Evolutionary conservation across 2,329 filamentous ascomycete genomes (phyloP), one percentile per base, ranked within the genome.

Genomic region (Penicillium sp.): DNA sequence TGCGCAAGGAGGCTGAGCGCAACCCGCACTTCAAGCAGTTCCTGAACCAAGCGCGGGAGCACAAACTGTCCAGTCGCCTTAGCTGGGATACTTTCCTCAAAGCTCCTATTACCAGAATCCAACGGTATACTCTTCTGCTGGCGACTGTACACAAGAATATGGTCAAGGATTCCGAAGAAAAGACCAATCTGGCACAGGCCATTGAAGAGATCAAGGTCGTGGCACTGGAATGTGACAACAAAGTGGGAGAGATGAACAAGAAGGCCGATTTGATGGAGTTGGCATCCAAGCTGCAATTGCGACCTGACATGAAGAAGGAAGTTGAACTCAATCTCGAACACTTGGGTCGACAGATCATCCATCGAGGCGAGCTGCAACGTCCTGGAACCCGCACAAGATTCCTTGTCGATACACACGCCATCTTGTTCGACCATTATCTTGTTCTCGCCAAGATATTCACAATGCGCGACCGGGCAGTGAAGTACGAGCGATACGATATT

Each of bases 21-120:
- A 99, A 99, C 65, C 80, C 94, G 34, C 79, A 93, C 21, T 99
- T 99, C 80, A 85, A 86, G 49, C 84, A 88, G 55, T 99, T 97
- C 71, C 78, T 97, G 23, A 90, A 96, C 59, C 84, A 89, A 53
- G 90, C 87, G 57, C 87, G 88, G 58, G 85, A 87, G 45, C 87
- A 97, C 72, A 89, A 90, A 70, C 80, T 88, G 33, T 94, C 91
- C 0, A 86, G 88, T 63, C 89, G 92, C 67, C 82, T 97, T 44
- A 90, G 91, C 60, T 97, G 94, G 91, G 92, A 94, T 61, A 96
- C 91, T 5, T 99, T 91, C 72, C 81, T 99, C 43, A 97, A 97
- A 72, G 87, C 89, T 3, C 94, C 94, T 0, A 94, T 99, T 65
- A 96, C 93, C 49, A 85, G 94, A 61, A 81, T 99, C 53, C 94